Evolutionary conservation across 2,329 filamentous ascomycete genomes (phyloP).

Genomic region (Pseudogymnoascus sp.): DNA sequence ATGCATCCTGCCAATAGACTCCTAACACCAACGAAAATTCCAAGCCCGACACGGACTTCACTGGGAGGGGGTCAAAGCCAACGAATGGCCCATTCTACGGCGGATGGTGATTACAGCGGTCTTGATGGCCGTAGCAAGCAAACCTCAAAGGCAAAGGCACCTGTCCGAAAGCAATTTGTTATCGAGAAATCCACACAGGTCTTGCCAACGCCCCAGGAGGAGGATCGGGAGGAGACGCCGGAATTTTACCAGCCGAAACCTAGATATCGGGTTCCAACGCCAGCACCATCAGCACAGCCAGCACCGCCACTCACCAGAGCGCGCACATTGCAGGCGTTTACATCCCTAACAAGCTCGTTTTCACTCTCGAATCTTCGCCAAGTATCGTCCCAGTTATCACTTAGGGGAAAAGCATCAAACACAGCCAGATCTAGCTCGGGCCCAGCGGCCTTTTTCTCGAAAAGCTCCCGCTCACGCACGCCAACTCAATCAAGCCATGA

Average conservation of each 20-base stretch:
- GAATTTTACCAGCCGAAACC: not conserved
- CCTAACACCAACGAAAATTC: not conserved
- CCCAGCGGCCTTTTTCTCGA: slow-evolving; percentile 1
- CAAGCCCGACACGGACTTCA: not conserved
- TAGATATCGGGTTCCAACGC: not conserved
- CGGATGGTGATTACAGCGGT: not conserved
- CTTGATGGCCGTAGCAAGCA: not conserved
- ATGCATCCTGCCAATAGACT: not conserved
- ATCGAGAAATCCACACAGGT: not conserved
- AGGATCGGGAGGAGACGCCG: not conserved
- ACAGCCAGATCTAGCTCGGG: slow-evolving; percentile 8
- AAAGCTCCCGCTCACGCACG: slow-evolving; percentile 11
- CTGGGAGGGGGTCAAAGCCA: not conserved
- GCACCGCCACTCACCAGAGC: not conserved
- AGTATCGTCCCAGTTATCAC: slow-evolving; percentile 7
- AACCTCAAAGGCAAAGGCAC: not conserved
- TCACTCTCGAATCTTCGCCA: slow-evolving; percentile 14
- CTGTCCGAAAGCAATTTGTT: not conserved
- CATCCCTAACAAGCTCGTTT: not conserved
- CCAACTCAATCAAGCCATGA: slow-evolving; percentile 7
- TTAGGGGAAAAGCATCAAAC: not conserved
- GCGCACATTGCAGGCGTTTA: not conserved
- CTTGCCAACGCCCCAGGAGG: not conserved
- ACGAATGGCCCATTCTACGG: not conserved
- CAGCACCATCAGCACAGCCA: not conserved